Conservation (phyloP, 805 yeast genomes). For the Yarrowia bubula region DNA sequence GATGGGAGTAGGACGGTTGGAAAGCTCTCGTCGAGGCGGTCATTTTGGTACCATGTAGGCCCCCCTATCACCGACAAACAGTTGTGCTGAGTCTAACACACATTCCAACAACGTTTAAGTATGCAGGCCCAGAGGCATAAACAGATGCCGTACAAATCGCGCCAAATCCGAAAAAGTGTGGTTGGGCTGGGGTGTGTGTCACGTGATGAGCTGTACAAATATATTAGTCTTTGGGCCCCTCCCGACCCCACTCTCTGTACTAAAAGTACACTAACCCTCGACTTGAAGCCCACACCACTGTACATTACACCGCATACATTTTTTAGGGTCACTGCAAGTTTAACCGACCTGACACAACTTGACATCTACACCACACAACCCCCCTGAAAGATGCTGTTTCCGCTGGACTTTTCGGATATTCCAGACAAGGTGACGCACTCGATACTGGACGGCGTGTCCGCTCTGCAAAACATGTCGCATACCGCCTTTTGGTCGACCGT, state of each 20-base stretch:
- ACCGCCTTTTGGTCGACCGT: conserved; percentile 13
- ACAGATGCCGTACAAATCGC: conserved; percentile 17
- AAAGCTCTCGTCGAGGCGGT: too few species aligned
- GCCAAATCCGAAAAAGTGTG: conserved; percentile 19
- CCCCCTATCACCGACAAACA: too few species aligned
- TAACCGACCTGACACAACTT: not conserved
- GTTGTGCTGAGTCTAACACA: too few species aligned
- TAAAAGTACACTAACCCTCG: too few species aligned
- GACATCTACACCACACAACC: not conserved
- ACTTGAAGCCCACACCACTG: too few species aligned
- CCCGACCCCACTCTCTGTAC: too few species aligned
- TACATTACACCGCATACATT: not conserved
- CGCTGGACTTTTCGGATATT: not conserved
- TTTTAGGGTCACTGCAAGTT: not conserved
- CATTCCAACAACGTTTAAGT: not conserved
- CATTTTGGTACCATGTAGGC: too few species aligned
- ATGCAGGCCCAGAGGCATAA: conserved; percentile 9
- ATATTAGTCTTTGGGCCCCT: too few species aligned
- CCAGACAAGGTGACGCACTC: conserved; percentile 3
- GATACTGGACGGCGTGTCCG: conserved; percentile 9
- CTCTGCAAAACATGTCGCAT: conserved; percentile 21
- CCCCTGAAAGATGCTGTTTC: not conserved
- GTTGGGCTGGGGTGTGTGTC: too few species aligned
- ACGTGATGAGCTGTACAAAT: too few species aligned
- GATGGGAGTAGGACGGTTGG: too few species aligned